phyloP scores from a whole-genome alignment of 1,284 basidiomycete species.

The Sporisorium scitamineum region DNA sequence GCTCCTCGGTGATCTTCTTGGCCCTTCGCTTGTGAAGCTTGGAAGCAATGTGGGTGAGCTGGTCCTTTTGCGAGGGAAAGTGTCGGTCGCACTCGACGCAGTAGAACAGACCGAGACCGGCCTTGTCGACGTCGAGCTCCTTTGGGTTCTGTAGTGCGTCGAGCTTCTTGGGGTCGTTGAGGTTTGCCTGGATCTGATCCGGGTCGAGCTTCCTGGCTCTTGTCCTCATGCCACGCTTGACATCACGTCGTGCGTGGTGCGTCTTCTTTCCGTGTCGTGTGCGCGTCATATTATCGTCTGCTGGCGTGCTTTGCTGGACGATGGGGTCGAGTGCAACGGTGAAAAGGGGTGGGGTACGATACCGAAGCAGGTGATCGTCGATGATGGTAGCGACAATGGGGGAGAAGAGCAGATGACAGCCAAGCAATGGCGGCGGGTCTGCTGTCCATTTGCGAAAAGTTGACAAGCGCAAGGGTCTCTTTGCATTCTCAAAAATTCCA shows the following conservation, averaged over 20 bases:
- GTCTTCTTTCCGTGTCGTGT: constrained; percentile 65
- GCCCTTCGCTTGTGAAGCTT: constrained; percentile 67
- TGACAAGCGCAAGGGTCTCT: constrained; percentile 18
- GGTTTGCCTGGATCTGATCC: constrained; percentile 66
- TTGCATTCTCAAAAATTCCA: constrained; percentile 3
- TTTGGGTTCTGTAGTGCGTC: constrained; percentile 59
- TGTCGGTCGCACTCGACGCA: constrained; percentile 68
- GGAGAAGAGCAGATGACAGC: neutral
- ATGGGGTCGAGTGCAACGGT: neutral
- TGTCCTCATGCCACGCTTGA: constrained; percentile 66
- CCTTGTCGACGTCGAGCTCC: constrained; percentile 65
- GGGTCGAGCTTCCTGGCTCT: constrained; percentile 66
- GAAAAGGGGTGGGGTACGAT: neutral
- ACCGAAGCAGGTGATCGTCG: neutral
- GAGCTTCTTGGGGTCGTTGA: constrained; percentile 57
- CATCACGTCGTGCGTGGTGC: constrained; percentile 67
- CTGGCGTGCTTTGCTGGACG: neutral
- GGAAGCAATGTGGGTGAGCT: constrained; percentile 60
- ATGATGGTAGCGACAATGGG: constrained; percentile 6
- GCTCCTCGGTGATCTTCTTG: constrained; percentile 64
- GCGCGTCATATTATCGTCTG: constrained; percentile 52
- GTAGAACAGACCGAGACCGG: constrained; percentile 69
- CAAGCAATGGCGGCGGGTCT: neutral
- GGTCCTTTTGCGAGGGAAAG: constrained; percentile 63
- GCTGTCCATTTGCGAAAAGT: neutral